These are phyloP conservation scores for Aethionema arabicum DNA, from an alignment of 345 rosid species.

Conservation along the genomic window DNA sequence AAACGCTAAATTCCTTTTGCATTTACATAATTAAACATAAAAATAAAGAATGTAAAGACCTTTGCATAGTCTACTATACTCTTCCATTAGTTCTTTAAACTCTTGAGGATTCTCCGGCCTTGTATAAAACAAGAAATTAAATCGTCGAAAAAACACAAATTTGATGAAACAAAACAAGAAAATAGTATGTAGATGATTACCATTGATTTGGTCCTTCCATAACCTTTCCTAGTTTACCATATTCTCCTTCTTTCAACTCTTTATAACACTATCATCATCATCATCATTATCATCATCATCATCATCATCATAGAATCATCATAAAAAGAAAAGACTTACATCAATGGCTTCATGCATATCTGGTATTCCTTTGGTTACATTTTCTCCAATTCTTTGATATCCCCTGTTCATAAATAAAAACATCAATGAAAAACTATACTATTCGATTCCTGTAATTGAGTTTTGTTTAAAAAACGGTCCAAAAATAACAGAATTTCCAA, in stretches of 20 bases:
- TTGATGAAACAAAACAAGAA: neutral
- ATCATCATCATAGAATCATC: neutral
- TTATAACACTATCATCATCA: conserved; percentile 51
- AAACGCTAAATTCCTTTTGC: neutral
- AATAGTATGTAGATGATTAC: conserved; percentile 40
- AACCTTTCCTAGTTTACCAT: conserved; percentile 62
- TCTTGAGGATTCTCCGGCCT: conserved; percentile 70
- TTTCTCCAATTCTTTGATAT: conserved; percentile 78
- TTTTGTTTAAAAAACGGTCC: neutral
- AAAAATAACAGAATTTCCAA: too few species aligned
- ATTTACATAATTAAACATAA: neutral
- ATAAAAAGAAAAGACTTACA: conserved; percentile 39
- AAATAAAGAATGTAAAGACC: conserved; percentile 38
- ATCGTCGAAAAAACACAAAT: neutral
- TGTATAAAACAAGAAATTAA: conserved; percentile 24
- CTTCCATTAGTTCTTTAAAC: conserved; percentile 63
- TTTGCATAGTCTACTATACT: conserved; percentile 66
- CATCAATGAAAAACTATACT: neutral
- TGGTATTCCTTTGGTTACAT: conserved; percentile 75
- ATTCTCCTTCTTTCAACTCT: conserved; percentile 66
- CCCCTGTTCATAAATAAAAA: conserved; percentile 57
- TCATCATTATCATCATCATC: too few species aligned
- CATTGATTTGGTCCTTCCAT: conserved; percentile 88
- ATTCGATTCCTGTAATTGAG: neutral
- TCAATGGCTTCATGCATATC: conserved; percentile 88